phyloP scores from a whole-genome alignment of 2,329 filamentous ascomycete genomes.

The Setomelanomma holmii region DNA sequence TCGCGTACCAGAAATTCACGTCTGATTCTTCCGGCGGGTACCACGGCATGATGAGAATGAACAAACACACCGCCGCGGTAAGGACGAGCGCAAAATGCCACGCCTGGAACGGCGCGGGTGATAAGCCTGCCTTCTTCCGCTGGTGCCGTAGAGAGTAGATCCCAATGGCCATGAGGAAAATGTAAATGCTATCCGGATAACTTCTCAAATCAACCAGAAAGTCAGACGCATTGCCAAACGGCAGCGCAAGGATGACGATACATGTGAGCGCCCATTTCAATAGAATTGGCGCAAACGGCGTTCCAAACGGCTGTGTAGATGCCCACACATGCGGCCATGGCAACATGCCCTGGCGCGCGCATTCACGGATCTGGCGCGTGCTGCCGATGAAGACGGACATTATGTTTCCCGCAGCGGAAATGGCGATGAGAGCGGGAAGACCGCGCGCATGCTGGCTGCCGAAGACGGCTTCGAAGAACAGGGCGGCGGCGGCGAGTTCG shows the following conservation, averaged over 20 bases:
- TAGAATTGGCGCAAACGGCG: conserved; percentile 65
- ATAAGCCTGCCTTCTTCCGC: conserved; percentile 33
- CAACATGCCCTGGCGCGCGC: conserved; percentile 36
- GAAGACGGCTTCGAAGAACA: conserved; percentile 68
- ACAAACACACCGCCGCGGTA: conserved; percentile 31
- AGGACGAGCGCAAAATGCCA: conserved; percentile 36
- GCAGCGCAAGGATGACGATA: conserved; percentile 51
- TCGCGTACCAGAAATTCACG: conserved; percentile 77
- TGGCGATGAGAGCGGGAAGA: conserved; percentile 55
- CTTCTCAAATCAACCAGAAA: conserved; percentile 59
- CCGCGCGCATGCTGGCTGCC: conserved; percentile 62
- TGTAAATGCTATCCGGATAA: conserved; percentile 35
- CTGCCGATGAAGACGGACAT: conserved; percentile 40
- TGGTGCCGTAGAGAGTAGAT: conserved; percentile 34
- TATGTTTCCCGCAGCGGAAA: conserved; percentile 37
- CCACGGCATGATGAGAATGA: conserved; percentile 73
- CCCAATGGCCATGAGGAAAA: conserved; percentile 35
- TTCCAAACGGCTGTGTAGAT: conserved; percentile 68
- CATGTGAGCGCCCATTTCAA: conserved; percentile 36
- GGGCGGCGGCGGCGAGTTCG: conserved; percentile 62
- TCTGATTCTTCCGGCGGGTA: conserved; percentile 69
- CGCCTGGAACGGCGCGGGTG: conserved; percentile 26
- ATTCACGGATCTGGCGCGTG: conserved; percentile 38
- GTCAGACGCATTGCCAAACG: conserved; percentile 70
- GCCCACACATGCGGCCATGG: conserved; percentile 62